Base-by-base conservation (phyloP, 805 yeast genomes). In the Metschnikowia drakensbergensis region DNA sequence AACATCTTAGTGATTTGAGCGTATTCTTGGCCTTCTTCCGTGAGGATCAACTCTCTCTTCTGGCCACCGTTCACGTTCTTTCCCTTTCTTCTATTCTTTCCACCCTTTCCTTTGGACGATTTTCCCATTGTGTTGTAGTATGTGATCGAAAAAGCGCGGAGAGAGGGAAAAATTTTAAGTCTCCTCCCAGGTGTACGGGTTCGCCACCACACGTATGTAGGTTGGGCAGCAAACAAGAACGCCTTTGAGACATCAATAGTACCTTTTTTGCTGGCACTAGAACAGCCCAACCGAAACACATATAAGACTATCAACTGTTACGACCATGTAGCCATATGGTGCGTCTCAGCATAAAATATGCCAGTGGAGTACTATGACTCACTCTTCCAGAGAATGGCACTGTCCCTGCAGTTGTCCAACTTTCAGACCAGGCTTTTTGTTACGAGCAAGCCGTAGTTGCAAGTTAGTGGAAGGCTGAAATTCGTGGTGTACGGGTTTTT, bases 1-100 rank as follows among this genome's bases (percentile, higher is more conserved):
- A 94, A 82, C 97, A 94, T 92, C 74, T 90, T 92, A 69, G 92
- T 83, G 66, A 94, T 94, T 76, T 95, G 99, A 49, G 97, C 99
- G 64, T 94, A 94, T 71, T 94, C 98, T 77, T 94, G 99, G 50
- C 96, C 96, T 63, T 94, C 99, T 55, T 94, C 99, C 64, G 84
- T 89, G 69, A 79, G 81, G 67, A 83, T 80, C 61, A 94, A 81
- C 68, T 94, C 99, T 76, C 99, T 88, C 79, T 94, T 94, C 73
- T 89, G 91, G 55, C 86, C 83, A 52, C 81, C 85, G 70, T 83
- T 82, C 67, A 86, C 96, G 71, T 91, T 91, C 92, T 94, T 94
- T 71, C 99, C 99, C 82, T 97, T 87, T 78, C 95, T 83, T 80
- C 99, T 92, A 75, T 88, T 86, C 73, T 87, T 87, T 72, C 95